Base-by-base conservation (phyloP, 176 grass and related monocot genomes). In the Elymus sibiricus region DNA sequence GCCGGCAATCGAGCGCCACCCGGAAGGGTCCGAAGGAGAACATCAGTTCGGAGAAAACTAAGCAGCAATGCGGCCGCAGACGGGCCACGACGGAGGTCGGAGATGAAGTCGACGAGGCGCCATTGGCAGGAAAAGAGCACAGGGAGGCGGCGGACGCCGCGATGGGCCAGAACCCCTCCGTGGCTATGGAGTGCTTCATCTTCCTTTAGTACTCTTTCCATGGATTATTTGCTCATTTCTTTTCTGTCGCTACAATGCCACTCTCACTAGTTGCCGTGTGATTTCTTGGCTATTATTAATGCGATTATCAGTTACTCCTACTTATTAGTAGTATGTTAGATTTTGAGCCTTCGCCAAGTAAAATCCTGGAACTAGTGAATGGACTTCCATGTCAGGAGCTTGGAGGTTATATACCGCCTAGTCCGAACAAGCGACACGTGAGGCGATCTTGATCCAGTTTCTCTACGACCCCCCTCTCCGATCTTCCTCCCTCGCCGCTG, bases 131-230 rank as follows among this genome's bases (percentile, higher is more conserved):
- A 40, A 49, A 31, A 11, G 76, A 78, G 16, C 61, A 25, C 10
- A 63, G 46, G 22, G 78, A 51, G 70, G 40, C n/a, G 51, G 51
- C 25, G 16, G 82, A 74, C 5, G 72, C 27, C 10, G 76, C 74
- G 40, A 55, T 87, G 75, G 81, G 64, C 0, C 84, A 82, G 71
- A 90, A 87, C 60, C 88, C 91, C 26, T 81, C 82, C 35, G 91
- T 93, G 64, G 82, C 91, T 56, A 87, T 93, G 88, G 91, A 93
- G 64, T 93, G 91, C 78, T 90, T 93, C 85, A 93, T 93, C 91
- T 90, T 93, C 77, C 88, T 90, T 71, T 92, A 90, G 84, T 21
- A 8, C 40, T 70, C 16, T 13, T 26, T 11, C n/a, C 17, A 26
- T 37, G 51, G 25, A 15, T 69, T 68, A 34, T 2, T 32, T 19